A percentile compares a stretch with the other conserved stretches of the same genome.
Evolutionary conservation across 345 rosid genomes (phyloP).

Genomic region (Aquilaria malaccensis): DNA sequence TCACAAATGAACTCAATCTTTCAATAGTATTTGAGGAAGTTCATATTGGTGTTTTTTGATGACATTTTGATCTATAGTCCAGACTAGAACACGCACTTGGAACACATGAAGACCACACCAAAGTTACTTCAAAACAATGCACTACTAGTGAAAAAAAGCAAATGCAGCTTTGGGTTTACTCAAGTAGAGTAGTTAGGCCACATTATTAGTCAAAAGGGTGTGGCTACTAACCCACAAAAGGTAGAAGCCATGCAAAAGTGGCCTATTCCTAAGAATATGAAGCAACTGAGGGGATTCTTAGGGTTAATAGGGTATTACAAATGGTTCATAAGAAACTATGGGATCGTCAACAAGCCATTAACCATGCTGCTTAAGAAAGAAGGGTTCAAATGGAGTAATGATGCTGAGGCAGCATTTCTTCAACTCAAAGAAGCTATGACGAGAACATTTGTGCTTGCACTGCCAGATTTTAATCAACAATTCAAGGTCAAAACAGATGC

Average conservation of each 20-base stretch:
- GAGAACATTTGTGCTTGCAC: not conserved
- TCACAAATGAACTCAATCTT: not conserved
- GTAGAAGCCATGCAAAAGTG: not conserved
- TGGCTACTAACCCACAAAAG: not conserved
- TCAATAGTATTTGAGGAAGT: too few species aligned
- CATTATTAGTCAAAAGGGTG: not conserved
- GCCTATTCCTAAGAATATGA: not conserved
- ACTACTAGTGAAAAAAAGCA: too few species aligned
- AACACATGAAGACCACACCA: not conserved
- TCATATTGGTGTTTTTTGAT: not conserved
- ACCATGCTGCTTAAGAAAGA: not conserved
- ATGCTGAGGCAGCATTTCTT: not conserved
- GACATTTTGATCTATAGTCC: too few species aligned
- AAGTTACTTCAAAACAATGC: too few species aligned
- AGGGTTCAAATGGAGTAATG: not conserved
- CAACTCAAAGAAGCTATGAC: not conserved
- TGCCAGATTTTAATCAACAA: not conserved
- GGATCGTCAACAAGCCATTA: not conserved
- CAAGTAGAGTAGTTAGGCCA: not conserved
- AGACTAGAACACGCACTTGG: too few species aligned
- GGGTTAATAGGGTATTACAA: conserved; percentile 2
- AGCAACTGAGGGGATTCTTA: not conserved
- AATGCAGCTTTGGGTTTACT: not conserved
- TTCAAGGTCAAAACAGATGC: too few species aligned
- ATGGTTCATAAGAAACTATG: not conserved